Conservation (phyloP, 352 stramenopile genomes). For the Globisporangium iwayamae region DNA sequence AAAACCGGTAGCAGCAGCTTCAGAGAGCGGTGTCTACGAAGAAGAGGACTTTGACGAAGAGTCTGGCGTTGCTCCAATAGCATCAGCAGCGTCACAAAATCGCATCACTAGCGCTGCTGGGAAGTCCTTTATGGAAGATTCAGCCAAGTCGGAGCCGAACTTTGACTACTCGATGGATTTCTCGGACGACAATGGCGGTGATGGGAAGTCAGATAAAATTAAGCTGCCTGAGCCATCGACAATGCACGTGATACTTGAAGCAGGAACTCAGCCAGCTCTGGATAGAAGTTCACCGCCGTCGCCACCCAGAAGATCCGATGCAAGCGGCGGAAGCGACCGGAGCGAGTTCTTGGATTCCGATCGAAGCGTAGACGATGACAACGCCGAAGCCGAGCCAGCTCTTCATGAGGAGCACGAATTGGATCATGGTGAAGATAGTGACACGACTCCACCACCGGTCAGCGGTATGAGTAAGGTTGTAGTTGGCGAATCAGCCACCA, state of each 20-base stretch:
- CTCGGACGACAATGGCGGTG: constrained; percentile 35
- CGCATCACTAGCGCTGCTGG: background rate
- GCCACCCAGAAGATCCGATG: constrained; percentile 7
- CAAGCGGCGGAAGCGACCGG: constrained; percentile 19
- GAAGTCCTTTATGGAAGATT: background rate
- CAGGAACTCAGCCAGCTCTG: background rate
- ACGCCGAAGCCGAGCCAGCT: background rate
- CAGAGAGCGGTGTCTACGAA: constrained; percentile 45
- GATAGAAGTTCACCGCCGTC: constrained; percentile 1
- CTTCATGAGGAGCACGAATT: background rate
- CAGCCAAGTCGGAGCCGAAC: constrained; percentile 22
- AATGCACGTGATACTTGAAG: constrained; percentile 1
- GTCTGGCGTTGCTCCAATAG: constrained; percentile 9
- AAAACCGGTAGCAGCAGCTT: constrained; percentile 9
- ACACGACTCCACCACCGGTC: background rate
- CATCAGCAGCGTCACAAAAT: constrained; percentile 1
- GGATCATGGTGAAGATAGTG: background rate
- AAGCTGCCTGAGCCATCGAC: background rate
- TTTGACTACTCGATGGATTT: constrained; percentile 81
- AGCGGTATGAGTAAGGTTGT: background rate
- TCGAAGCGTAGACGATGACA: constrained; percentile 1
- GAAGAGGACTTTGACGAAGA: constrained; percentile 59
- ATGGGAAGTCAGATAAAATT: background rate
- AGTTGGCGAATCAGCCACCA: background rate
- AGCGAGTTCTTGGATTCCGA: constrained; percentile 32